Conservation (phyloP, 2,329 filamentous ascomycete genomes). For the Aspergillus flavus region DNA sequence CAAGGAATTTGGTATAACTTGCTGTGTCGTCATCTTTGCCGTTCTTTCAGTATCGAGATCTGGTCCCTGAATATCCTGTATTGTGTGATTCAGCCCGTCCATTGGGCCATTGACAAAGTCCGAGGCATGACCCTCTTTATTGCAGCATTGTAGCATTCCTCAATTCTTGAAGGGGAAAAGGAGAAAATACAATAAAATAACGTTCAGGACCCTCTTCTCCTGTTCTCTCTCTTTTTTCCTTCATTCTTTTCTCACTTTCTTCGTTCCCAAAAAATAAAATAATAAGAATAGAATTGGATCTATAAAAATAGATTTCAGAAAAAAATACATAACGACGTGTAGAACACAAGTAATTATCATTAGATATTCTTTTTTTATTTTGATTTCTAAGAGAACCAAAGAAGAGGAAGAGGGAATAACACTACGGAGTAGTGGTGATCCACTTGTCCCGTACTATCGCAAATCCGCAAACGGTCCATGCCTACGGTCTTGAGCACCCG, state of each 20-base stretch:
- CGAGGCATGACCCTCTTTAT: neutral
- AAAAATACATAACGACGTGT: neutral
- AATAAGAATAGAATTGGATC: too few relatives aligned
- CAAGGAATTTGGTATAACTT: neutral
- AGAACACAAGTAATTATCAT: neutral
- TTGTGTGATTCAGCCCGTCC: neutral
- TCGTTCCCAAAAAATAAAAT: neutral
- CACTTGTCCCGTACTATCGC: neutral
- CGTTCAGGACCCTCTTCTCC: neutral
- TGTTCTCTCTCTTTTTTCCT: neutral
- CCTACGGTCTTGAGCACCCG: neutral
- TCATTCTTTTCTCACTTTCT: neutral
- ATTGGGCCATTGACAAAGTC: neutral
- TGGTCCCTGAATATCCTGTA: neutral
- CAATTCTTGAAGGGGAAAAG: neutral
- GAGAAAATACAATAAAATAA: neutral
- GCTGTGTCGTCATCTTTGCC: neutral
- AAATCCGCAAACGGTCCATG: constrained; percentile 2
- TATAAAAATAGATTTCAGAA: neutral
- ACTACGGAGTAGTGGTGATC: neutral
- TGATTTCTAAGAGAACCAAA: neutral
- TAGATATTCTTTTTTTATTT: neutral
- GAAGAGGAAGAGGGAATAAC: neutral
- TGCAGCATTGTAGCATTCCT: neutral
- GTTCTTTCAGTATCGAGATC: neutral